These are phyloP conservation scores for Apiotrichum domesticum DNA, from an alignment of 1,284 basidiomycete genomes.

Conservation along the genomic window DNA sequence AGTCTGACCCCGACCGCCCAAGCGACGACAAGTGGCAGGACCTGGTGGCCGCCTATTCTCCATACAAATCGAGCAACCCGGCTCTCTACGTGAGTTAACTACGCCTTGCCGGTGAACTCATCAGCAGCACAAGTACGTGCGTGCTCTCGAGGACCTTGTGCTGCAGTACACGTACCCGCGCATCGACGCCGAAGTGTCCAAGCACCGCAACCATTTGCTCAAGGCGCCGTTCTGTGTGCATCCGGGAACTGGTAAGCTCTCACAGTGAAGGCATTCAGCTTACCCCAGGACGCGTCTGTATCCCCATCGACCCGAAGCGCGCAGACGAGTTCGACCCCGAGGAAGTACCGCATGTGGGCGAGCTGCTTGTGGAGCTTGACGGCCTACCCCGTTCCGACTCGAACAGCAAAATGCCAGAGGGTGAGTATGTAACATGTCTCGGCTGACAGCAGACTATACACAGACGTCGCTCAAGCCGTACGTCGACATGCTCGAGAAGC, in stretches of 20 bases:
- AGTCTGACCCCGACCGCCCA: constrained; percentile 52
- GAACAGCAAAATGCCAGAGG: constrained; percentile 9
- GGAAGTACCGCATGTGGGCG: constrained; percentile 74
- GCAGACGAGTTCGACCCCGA: constrained; percentile 85
- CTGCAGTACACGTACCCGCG: constrained; percentile 95
- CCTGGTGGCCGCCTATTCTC: constrained; percentile 41
- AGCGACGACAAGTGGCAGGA: constrained; percentile 71
- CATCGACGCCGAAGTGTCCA: constrained; percentile 93
- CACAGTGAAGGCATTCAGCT: neutral
- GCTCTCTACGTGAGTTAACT: neutral
- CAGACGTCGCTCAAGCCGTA: constrained; percentile 68
- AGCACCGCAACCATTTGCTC: constrained; percentile 94
- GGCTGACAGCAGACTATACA: constrained; percentile 46
- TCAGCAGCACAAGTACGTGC: constrained; percentile 29
- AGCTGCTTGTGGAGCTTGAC: constrained; percentile 71
- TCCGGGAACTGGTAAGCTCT: constrained; percentile 64
- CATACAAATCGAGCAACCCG: neutral
- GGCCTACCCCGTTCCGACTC: constrained; percentile 6
- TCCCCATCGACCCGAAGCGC: constrained; percentile 73
- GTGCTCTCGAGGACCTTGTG: constrained; percentile 74
- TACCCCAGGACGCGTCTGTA: constrained; percentile 67
- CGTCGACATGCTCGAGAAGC: constrained; percentile 80
- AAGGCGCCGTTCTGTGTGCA: constrained; percentile 97
- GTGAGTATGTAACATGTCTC: neutral
- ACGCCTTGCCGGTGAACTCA: neutral